Evolutionary conservation across 768 basidiomycete species (phyloP).

Genomic region (Xerocomellus dryophilus): DNA sequence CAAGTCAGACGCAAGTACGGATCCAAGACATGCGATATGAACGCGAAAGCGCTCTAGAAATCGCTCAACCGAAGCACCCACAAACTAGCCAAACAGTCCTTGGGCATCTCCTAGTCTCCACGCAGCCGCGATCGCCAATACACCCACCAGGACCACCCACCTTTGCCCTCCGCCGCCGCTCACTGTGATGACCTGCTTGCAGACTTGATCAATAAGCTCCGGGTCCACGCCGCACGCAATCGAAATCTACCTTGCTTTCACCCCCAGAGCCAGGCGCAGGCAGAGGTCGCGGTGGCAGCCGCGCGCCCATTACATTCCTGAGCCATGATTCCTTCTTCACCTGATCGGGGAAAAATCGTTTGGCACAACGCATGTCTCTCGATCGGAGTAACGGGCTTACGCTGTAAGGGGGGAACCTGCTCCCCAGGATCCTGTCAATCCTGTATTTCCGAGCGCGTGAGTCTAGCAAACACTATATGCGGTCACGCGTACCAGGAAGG

Average conservation of each 20-base stretch:
- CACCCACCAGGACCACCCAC: constrained; percentile 8
- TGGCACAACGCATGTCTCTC: background rate
- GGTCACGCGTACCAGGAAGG: constrained; percentile 33
- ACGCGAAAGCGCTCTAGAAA: background rate
- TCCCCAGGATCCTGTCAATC: constrained; percentile 26
- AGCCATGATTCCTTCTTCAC: constrained; percentile 27
- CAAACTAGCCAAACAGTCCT: background rate
- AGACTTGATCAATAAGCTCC: constrained; percentile 16
- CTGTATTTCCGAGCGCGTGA: constrained; percentile 11
- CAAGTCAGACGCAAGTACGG: too few species aligned
- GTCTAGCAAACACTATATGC: background rate
- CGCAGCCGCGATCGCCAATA: constrained; percentile 5
- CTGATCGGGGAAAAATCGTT: constrained; percentile 6
- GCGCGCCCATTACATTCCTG: constrained; percentile 7
- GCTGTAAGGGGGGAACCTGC: constrained; percentile 30
- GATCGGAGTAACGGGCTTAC: constrained; percentile 8
- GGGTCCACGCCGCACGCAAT: background rate
- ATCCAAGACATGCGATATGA: background rate
- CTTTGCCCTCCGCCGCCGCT: background rate
- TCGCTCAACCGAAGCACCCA: constrained; percentile 15
- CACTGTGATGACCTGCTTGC: background rate
- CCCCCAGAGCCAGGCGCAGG: constrained; percentile 9
- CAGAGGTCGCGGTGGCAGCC: constrained; percentile 23
- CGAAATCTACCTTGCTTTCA: constrained; percentile 9
- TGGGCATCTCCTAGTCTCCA: background rate